A percentile compares a stretch with the other conserved stretches of the same genome.
Evolutionary conservation across 441 rosid genomes (phyloP).

Genomic region (Populus tomentosa): DNA sequence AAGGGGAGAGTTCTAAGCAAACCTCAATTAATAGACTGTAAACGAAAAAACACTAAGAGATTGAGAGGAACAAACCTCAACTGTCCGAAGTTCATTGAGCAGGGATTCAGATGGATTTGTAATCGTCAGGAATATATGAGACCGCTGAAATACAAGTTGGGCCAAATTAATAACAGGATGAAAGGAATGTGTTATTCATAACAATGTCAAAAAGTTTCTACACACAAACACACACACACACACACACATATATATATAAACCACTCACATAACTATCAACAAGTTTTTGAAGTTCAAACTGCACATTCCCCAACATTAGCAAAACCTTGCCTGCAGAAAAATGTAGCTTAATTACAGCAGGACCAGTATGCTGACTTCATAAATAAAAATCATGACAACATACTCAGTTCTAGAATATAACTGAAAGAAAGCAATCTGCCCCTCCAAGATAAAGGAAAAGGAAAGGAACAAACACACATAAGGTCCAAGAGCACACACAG

Average conservation of each 20-base stretch:
- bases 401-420: background rate
- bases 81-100: constrained; percentile 87
- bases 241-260: too few species aligned
- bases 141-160: constrained; percentile 55
- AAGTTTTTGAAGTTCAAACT: constrained; percentile 82
- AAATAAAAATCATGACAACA: background rate
- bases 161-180: constrained; percentile 11
- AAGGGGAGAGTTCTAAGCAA: background rate
- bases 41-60: constrained; percentile 7
- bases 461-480: too few species aligned
- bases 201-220: constrained; percentile 7
- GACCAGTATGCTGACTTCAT: background rate
- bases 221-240: background rate
- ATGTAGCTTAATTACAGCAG: constrained; percentile 15
- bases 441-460: background rate
- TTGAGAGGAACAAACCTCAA: constrained; percentile 65
- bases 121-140: constrained; percentile 71
- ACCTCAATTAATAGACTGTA: background rate
- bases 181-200: background rate
- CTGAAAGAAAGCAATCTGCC: background rate
- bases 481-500: background rate
- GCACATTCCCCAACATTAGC: constrained; percentile 72
- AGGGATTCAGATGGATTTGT: constrained; percentile 91
- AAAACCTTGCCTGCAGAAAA: constrained; percentile 60
- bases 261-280: constrained; percentile 90